A percentile compares a stretch with the other conserved stretches of the same genome.
These are phyloP conservation scores for Paraconiothyrium brasiliense DNA, from an alignment of 2,329 filamentous ascomycete genomes.

Conservation along the genomic window DNA sequence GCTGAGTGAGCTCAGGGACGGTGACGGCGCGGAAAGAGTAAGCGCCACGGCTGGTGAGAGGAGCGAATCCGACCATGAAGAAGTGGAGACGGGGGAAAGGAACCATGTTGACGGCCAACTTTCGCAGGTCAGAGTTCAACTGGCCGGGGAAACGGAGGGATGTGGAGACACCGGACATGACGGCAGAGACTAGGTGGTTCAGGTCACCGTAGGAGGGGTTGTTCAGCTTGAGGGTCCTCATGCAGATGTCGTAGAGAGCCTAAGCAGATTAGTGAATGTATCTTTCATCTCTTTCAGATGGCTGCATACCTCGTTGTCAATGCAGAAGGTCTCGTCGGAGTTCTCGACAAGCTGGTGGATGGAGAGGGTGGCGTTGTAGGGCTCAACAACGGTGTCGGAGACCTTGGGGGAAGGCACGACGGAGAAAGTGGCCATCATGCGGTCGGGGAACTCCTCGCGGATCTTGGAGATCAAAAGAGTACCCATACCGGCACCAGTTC, in stretches of 20 bases:
- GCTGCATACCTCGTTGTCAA: slow-evolving; percentile 85
- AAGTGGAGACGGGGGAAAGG: slow-evolving; percentile 99
- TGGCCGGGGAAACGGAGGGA: slow-evolving; percentile 99
- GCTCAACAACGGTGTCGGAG: slow-evolving; percentile 99
- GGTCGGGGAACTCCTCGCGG: slow-evolving; percentile 99
- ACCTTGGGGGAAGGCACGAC: slow-evolving; percentile 99
- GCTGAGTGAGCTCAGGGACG: slow-evolving; percentile 98
- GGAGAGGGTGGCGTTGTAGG: slow-evolving; percentile 99
- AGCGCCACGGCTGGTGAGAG: slow-evolving; percentile 90
- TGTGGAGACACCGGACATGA: slow-evolving; percentile 99
- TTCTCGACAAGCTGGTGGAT: slow-evolving; percentile 99
- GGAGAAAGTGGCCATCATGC: slow-evolving; percentile 99
- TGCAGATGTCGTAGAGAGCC: slow-evolving; percentile 99
- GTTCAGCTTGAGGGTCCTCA: slow-evolving; percentile 98
- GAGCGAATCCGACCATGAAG: slow-evolving; percentile 99
- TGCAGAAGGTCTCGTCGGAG: slow-evolving; percentile 99
- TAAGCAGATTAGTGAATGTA: slow-evolving; percentile 31
- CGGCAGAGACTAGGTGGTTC: slow-evolving; percentile 98
- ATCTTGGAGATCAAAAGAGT: slow-evolving; percentile 99
- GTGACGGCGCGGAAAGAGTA: slow-evolving; percentile 97
- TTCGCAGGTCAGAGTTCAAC: slow-evolving; percentile 99
- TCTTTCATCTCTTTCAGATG: neutral
- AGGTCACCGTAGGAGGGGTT: slow-evolving; percentile 99
- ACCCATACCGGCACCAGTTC: slow-evolving; percentile 99
- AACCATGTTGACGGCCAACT: slow-evolving; percentile 99